phyloP scores from a whole-genome alignment of 164 flowering plant species.

The Liquidambar formosana region DNA sequence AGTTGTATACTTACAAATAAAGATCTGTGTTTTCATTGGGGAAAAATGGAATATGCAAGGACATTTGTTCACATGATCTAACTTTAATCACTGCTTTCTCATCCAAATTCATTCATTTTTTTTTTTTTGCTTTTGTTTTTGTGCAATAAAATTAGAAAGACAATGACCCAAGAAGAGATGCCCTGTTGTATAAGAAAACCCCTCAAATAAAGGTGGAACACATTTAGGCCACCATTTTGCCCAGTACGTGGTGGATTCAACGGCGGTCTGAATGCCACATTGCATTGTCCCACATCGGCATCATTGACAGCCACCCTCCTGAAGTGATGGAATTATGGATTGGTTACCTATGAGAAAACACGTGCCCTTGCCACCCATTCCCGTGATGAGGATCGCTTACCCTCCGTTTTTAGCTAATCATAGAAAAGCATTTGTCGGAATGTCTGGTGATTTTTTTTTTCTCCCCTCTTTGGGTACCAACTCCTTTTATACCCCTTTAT shows the following conservation, averaged over 20 bases:
- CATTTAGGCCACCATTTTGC: background rate
- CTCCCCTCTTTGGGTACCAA: conserved; percentile 9
- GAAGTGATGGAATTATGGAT: background rate
- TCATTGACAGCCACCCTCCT: conserved; percentile 11
- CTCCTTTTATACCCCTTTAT: no score
- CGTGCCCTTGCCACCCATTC: conserved; percentile 21
- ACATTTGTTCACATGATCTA: no score
- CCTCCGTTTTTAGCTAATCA: conserved; percentile 17
- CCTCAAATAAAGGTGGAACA: no score
- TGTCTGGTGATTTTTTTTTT: conserved; percentile 21
- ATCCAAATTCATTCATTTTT: no score
- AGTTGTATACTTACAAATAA: no score
- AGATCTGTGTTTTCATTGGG: no score
- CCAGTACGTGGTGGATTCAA: background rate
- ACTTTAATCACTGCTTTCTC: no score
- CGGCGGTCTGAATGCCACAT: background rate
- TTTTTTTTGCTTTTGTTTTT: no score
- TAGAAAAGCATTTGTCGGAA: conserved; percentile 19
- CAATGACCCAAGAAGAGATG: no score
- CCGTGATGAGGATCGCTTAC: conserved; percentile 38
- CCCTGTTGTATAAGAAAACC: no score
- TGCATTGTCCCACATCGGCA: background rate
- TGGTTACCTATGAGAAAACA: conserved; percentile 14
- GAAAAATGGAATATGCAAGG: no score
- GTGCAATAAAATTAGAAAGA: no score